Evolutionary conservation across 2,329 filamentous ascomycete genomes (phyloP).

Genomic region (Talaromyces sp.): DNA sequence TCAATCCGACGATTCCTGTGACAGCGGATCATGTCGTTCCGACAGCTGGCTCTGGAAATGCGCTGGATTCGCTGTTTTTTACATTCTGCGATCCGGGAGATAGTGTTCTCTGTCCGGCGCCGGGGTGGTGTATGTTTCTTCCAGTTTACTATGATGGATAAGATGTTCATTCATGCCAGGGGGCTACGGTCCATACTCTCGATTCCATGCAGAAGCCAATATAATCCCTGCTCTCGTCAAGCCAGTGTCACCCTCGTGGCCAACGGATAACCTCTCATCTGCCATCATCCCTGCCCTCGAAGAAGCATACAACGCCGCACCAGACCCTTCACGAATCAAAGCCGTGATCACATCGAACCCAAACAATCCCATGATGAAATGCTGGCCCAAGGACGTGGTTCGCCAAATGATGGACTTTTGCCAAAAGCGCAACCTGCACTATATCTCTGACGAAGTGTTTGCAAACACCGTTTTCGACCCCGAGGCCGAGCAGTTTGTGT

Average conservation of each 20-base stretch:
- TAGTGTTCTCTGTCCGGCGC: not conserved
- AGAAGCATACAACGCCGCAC: not conserved
- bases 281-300: conserved; percentile 2
- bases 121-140: not conserved
- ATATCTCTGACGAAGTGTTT: conserved; percentile 10
- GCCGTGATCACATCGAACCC: conserved; percentile 5
- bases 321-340: conserved; percentile 4
- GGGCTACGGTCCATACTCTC: not conserved
- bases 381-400: conserved; percentile 1
- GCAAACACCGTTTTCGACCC: conserved; percentile 4
- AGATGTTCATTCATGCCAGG: not conserved
- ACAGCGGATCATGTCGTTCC: not conserved
- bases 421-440: conserved; percentile 2
- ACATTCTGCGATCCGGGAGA: conserved; percentile 5
- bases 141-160: not conserved
- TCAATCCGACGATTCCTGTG: conserved; percentile 5
- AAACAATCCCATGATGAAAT: conserved; percentile 3
- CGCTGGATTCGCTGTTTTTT: not conserved
- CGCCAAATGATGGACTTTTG: conserved; percentile 6
- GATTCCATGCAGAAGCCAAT: not conserved
- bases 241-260: not conserved
- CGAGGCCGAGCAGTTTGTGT: not conserved
- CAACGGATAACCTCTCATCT: not conserved
- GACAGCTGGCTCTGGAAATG: conserved; percentile 5
- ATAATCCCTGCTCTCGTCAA: not conserved